Base-by-base conservation (phyloP, 257 asterid species). In the Solanum appendiculatum region DNA sequence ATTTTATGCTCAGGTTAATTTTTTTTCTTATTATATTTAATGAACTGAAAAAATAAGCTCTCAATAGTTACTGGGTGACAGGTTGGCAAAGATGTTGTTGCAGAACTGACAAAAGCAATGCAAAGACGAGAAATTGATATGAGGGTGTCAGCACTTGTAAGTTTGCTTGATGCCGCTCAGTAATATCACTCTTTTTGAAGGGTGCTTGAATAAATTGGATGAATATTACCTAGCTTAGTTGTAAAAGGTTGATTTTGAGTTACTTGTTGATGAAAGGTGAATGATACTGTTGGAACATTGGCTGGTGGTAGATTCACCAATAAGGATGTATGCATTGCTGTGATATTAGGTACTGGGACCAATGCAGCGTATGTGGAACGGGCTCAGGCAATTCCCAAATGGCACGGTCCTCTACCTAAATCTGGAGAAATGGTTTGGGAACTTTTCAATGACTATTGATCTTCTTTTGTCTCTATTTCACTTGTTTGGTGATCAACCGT, bases 391-490 rank as follows among this genome's bases (percentile, higher is more conserved):
- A 93, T 94, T 88, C 94, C 94, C 16, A 94, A 94, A 87, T 92
- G 92, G 97, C 94, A 92, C 3, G 95, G 94, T 56, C 94, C 94
- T 33, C 86, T 89, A 85, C 94, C 97, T 81, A 88, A 90, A 60
- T 94, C 96, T 70, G 99, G 98, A 88, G 98, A 96, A 91, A 96
- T 96, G 99, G 98, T 95, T 85, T 33, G 88, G 92, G 25, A 88
- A 86, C 36, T 51, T 73, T 82, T 64, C 78, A 48, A 54, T 21
- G 83, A 29, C 85, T 86, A 51, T 81, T 48, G 73, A 58, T 64
- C 29, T 85, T 85, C 44, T 85, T 46, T 85, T 48, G 56, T 46
- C 16, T 85, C 69, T 48, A 3, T 16, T 60, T 23, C 36, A 15
- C 74, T 70, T 86, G 8, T 54, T 70, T 82, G 33, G 9, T 68